These are phyloP conservation scores for Ceratobasidium sp. DNA, from an alignment of 1,284 basidiomycete species.

Conservation along the genomic window DNA sequence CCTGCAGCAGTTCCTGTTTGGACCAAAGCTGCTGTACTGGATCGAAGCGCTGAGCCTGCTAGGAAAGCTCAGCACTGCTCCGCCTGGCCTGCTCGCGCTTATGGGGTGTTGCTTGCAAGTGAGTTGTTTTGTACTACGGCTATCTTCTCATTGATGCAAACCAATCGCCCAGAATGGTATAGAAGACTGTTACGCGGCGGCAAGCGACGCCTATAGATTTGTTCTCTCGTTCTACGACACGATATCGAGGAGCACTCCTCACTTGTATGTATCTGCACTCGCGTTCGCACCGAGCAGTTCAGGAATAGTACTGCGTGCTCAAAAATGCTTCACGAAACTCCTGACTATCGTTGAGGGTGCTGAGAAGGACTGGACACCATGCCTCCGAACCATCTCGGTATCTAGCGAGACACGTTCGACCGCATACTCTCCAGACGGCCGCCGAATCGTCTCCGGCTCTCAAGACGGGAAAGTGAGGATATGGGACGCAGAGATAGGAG, in stretches of 20 bases:
- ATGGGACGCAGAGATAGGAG: conserved; percentile 36
- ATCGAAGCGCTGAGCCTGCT: no score
- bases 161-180: no score
- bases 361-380: neutral
- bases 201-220: neutral
- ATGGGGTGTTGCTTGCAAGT: no score
- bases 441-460: conserved; percentile 18
- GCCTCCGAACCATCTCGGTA: neutral
- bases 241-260: neutral
- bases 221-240: neutral
- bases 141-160: no score
- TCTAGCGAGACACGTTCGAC: neutral
- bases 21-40: no score
- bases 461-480: conserved; percentile 13
- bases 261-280: neutral
- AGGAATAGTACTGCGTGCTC: no score
- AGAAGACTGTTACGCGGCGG: neutral
- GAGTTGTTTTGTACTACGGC: no score
- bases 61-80: no score
- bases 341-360: neutral
- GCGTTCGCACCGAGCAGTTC: neutral
- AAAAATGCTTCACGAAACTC: no score
- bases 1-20: no score
- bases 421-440: conserved; percentile 41
- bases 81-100: no score